Conservation (phyloP, 495 filamentous ascomycete species). For the Articulospora tetracladia region DNA sequence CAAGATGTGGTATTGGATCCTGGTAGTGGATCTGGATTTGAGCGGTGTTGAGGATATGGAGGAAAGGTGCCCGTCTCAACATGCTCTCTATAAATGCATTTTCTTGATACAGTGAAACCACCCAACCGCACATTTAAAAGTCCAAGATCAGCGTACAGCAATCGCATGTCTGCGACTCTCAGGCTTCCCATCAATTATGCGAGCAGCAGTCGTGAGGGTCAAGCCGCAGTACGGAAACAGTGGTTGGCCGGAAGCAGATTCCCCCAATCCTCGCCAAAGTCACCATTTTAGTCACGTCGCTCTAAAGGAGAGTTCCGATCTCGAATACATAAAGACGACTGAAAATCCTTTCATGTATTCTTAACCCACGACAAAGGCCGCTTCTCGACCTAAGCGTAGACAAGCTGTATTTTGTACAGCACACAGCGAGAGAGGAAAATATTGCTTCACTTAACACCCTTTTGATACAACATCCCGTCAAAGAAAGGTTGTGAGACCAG, state of each 20-base stretch:
- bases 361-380: constrained; percentile 23
- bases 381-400: constrained; percentile 2
- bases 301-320: constrained; percentile 8
- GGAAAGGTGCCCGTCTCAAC: neutral
- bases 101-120: neutral
- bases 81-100: neutral
- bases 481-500: constrained; percentile 13
- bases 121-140: neutral
- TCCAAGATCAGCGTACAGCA: neutral
- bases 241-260: constrained; percentile 23
- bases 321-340: constrained; percentile 23
- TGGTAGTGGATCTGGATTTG: neutral
- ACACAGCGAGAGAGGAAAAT: neutral
- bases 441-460: constrained; percentile 11
- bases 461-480: constrained; percentile 20
- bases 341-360: constrained; percentile 19
- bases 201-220: neutral
- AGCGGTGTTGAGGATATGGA: neutral
- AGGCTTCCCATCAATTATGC: neutral
- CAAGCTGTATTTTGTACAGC: neutral
- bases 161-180: neutral
- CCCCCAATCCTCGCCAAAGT: constrained; percentile 17
- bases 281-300: constrained; percentile 14
- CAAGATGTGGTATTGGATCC: constrained; percentile 7
- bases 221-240: constrained; percentile 11